Conservation (phyloP, 768 basidiomycete genomes). For the Sarcomyxa edulis region DNA sequence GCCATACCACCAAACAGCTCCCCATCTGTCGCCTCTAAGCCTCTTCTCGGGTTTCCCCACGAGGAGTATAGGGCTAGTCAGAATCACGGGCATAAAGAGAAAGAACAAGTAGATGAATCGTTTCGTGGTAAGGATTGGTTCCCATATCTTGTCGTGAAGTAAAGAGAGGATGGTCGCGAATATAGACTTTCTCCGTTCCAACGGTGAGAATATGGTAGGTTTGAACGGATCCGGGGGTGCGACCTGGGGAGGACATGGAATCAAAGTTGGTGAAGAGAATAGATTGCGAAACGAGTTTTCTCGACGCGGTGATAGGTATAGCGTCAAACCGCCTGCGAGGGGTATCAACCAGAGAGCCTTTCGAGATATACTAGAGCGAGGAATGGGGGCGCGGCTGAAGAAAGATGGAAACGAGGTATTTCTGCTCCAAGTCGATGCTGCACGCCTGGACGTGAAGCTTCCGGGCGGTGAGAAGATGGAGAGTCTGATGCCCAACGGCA, state of each 20-base stretch:
- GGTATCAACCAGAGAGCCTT: constrained; percentile 52
- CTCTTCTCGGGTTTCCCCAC: constrained; percentile 50
- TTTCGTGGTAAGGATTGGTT: constrained; percentile 77
- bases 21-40: constrained; percentile 78
- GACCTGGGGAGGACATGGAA: constrained; percentile 38
- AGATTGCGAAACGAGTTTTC: constrained; percentile 37
- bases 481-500: constrained; percentile 19
- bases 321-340: constrained; percentile 44
- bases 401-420: constrained; percentile 24
- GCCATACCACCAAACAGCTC: constrained; percentile 97
- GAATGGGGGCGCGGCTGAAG: constrained; percentile 26
- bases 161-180: constrained; percentile 36
- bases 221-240: constrained; percentile 15
- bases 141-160: constrained; percentile 62
- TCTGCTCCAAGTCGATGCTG: constrained; percentile 16
- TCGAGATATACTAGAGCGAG: constrained; percentile 21
- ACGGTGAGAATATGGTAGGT: constrained; percentile 58
- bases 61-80: constrained; percentile 80
- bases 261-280: constrained; percentile 43
- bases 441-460: constrained; percentile 3
- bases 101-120: constrained; percentile 80
- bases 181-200: constrained; percentile 52
- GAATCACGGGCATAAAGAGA: constrained; percentile 84
- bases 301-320: constrained; percentile 43
- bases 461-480: constrained; percentile 13